Conservation (phyloP, 139 green algal genomes). For the Chlorella vulgaris region DNA sequence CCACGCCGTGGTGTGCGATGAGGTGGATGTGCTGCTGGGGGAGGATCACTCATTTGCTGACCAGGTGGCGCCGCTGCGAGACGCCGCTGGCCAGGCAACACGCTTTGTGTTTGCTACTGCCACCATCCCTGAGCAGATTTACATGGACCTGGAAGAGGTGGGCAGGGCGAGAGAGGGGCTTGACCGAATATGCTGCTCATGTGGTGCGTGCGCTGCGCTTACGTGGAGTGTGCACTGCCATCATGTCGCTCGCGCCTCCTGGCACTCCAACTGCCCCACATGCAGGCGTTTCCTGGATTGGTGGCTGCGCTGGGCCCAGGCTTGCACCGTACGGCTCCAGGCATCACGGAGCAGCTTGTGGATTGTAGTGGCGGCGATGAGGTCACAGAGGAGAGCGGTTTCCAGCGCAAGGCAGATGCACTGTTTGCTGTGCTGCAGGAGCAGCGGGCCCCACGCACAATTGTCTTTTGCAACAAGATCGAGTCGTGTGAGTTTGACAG, state of each 20-base stretch:
- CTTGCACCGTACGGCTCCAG: constrained; percentile 81
- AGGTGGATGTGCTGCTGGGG: constrained; percentile 90
- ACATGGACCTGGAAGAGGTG: constrained; percentile 48
- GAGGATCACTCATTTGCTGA: constrained; percentile 60
- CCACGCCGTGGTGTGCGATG: constrained; percentile 79
- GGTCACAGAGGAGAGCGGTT: constrained; percentile 76
- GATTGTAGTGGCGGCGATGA: constrained; percentile 93
- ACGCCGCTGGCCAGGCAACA: constrained; percentile 33
- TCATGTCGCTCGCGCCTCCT: too few relatives aligned
- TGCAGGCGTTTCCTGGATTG: constrained; percentile 66
- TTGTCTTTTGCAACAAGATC: constrained; percentile 95
- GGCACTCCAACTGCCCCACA: too few relatives aligned
- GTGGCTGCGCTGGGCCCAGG: constrained; percentile 72
- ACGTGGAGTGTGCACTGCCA: too few relatives aligned
- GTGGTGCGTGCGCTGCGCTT: too few relatives aligned
- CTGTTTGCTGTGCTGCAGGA: constrained; percentile 54
- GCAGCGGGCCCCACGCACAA: constrained; percentile 43
- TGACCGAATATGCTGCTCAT: too few relatives aligned
- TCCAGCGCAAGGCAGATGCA: constrained; percentile 77
- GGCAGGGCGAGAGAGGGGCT: neutral
- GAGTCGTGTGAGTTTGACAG: constrained; percentile 78
- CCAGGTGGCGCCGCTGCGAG: constrained; percentile 66
- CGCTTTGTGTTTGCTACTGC: constrained; percentile 82
- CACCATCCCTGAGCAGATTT: constrained; percentile 79
- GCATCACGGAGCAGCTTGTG: constrained; percentile 86